Base-by-base conservation (phyloP, 805 yeast species). In the Metschnikowia corniflorae region DNA sequence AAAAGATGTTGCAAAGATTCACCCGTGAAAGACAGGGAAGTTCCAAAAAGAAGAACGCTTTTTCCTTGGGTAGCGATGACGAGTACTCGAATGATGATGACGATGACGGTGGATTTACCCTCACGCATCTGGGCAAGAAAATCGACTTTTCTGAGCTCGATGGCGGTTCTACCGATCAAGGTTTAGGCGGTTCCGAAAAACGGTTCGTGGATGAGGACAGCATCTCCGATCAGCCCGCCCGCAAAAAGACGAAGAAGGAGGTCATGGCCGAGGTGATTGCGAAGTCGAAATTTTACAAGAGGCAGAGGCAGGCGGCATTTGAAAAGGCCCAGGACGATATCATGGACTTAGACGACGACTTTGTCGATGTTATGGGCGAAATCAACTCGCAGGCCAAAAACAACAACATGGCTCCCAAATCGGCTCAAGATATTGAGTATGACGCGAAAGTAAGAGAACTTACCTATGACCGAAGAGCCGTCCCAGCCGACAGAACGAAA, bases 1-100 rank as follows among this genome's bases (percentile, higher is more conserved):
- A 93, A 49, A 86, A 84, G 60, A 88, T 88, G 96, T 75, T 93
- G 63, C 96, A 84, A 55, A 80, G 98, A 66, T 93, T 87, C 67
- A 86, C 96, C 4, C 78, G 82, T 39, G 97, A 91, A 65, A 74
- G 85, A 56, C 94, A 87, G 58, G 53, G 72, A 13, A 73, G 74
- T 41, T 65, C 77, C n/a, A 65, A 73, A 16, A 65, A 73, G 16
- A 65, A 71, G 27, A 75, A 79, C 20, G 58, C 54, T 15, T 68
- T 64, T 43, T 56, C 70, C 7, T 53, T 85, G 44, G 91, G 78
- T 51, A 82, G 85, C 54, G 75, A 89, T 34, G 91, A 86, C 19
- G 93, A 83, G 47, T 80, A 75, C 35, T 68, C 61, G n/a, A 71
- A 63, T 5, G 61, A 53, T 31, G 24, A 21, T 5, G 78, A 67